phyloP scores from a whole-genome alignment of 2,329 filamentous ascomycete genomes.

The Albifimbria verrucaria region DNA sequence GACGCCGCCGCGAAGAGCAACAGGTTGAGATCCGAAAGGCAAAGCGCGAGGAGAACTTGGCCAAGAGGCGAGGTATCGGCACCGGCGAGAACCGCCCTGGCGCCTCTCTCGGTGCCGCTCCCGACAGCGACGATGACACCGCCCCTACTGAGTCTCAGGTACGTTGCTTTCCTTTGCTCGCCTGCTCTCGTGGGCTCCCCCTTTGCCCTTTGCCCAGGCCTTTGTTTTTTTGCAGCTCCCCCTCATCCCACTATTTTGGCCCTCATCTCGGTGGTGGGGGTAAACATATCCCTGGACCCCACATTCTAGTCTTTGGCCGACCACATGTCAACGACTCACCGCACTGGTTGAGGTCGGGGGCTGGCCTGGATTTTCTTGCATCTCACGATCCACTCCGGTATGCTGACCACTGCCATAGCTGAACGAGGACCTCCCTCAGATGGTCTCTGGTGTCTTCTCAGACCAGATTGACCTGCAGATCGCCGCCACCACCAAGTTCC shows the following conservation, averaged over 20 bases:
- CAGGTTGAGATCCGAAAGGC: slow-evolving; percentile 99
- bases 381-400: slow-evolving; percentile 5
- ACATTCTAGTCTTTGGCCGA: slow-evolving; percentile 18
- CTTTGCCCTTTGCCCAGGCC: background rate
- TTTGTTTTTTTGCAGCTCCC: background rate
- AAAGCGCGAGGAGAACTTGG: slow-evolving; percentile 97
- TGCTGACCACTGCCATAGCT: slow-evolving; percentile 53
- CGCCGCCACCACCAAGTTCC: slow-evolving; percentile 95
- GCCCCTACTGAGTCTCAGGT: slow-evolving; percentile 96
- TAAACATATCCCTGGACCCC: slow-evolving; percentile 26
- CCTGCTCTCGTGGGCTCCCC: background rate
- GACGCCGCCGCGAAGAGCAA: slow-evolving; percentile 96
- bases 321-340: background rate
- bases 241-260: background rate
- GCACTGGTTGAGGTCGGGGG: slow-evolving; percentile 6
- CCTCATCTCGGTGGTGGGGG: slow-evolving; percentile 26
- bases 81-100: slow-evolving; percentile 76
- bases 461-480: slow-evolving; percentile 98
- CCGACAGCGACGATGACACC: slow-evolving; percentile 97
- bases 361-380: slow-evolving; percentile 7
- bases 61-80: slow-evolving; percentile 93
- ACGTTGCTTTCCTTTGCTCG: slow-evolving; percentile 25
- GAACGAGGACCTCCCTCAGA: slow-evolving; percentile 95
- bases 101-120: slow-evolving; percentile 79
- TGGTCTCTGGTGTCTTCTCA: slow-evolving; percentile 97